Evolutionary conservation across 805 yeast genomes (phyloP), one percentile per base, ranked within the genome.

Genomic region (Tetrapisispora namnaoensis): DNA sequence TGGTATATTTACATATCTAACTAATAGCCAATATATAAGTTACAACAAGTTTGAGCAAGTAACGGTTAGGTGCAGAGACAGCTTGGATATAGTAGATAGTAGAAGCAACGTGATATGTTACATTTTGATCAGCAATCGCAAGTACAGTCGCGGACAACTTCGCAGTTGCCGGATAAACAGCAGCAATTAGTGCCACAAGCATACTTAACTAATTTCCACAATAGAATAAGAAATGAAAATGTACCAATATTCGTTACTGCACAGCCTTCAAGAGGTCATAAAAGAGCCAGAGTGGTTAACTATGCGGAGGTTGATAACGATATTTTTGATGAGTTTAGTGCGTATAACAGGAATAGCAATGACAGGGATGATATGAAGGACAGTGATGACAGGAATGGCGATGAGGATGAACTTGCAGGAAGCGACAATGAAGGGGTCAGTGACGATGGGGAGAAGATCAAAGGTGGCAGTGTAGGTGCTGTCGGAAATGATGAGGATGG

Each of bases 251-350:
- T 82, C 55, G 74, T 83, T 36, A 77, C 87, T 2, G 83, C 88
- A 1, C 82, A 84, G 22, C 86, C 87, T 2, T 79, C 89, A 3
- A 76, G 97, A 54, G 76, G 83, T 30, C 82, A 88, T 34, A 88
- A 87, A 63, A 73, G 96, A 56, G 81, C 86, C 11, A 70, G 78
- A 41, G 83, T 80, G 44, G 79, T 86, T 46, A 86, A 85, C 62
- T 89, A 89, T 60, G 93, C 96, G 0, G 96, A 88, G 62, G 74
- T 79, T 51, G 95, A 86, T 53, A 79, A 77, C 45, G 81, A 81
- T 53, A 75, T 76, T 49, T 79, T 71, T 43, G 70, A 69, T 48
- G 78, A 74, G 51, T 78, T 74, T 50, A 78, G 52, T n/a, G 49
- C 46, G 13, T 44, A 41, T n/a, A 49, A 54, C 22, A 47, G 40